These are phyloP conservation scores for Hypocreales sp. DNA, from an alignment of 2,329 filamentous ascomycete genomes.

Conservation along the genomic window DNA sequence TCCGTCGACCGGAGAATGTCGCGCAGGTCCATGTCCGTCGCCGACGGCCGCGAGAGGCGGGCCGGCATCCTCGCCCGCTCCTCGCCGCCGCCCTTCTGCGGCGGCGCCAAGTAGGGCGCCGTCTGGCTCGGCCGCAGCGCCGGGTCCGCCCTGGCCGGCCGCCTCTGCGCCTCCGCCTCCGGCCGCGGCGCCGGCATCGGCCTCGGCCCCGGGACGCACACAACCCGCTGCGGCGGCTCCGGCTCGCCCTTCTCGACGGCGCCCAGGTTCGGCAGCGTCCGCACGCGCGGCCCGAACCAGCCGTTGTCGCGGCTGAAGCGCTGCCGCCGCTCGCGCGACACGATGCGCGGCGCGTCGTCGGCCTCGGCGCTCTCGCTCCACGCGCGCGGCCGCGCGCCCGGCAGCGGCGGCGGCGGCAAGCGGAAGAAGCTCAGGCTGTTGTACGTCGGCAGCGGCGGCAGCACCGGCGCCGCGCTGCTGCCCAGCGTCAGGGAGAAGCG, in stretches of 20 bases:
- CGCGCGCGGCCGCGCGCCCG: conserved; percentile 8
- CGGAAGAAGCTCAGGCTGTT: conserved; percentile 13
- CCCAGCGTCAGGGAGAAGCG: conserved; percentile 12
- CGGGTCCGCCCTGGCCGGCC: conserved; percentile 1
- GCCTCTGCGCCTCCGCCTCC: conserved; percentile 6
- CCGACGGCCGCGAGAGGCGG: conserved; percentile 8
- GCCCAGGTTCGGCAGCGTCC: conserved; percentile 20
- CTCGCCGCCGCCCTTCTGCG: conserved; percentile 4
- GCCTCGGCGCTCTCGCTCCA: neutral
- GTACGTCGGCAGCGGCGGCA: conserved; percentile 18
- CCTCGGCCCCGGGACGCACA: too few species aligned
- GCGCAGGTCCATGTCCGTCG: conserved; percentile 30
- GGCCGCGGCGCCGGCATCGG: conserved; percentile 2
- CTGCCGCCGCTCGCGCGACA: too few species aligned
- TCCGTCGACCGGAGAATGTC: conserved; percentile 38
- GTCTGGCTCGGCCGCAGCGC: conserved; percentile 8
- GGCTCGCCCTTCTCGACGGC: conserved; percentile 10
- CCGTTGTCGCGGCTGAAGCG: conserved; percentile 14
- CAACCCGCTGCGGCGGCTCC: too few species aligned
- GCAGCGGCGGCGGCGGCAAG: conserved; percentile 3
- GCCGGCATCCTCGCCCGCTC: conserved; percentile 3
- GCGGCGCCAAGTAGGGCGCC: conserved; percentile 6
- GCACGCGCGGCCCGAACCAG: conserved; percentile 14
- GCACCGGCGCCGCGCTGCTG: too few species aligned
- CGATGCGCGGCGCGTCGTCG: conserved; percentile 8